These are phyloP conservation scores for Pholiota molesta DNA, from an alignment of 768 basidiomycete species.

Conservation along the genomic window DNA sequence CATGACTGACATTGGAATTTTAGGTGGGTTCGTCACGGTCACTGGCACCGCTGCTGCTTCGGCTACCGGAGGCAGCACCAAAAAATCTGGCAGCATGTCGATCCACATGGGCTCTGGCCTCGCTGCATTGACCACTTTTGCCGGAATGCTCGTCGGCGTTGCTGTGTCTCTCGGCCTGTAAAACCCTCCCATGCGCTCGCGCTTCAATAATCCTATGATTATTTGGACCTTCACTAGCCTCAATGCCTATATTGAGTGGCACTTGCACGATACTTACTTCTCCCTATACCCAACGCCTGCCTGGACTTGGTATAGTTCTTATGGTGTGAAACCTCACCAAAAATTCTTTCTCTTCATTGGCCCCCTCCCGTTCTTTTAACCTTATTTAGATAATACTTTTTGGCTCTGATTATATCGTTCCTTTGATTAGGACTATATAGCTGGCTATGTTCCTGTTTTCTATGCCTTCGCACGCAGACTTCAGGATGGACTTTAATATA, in stretches of 20 bases:
- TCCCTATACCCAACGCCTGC: conserved; percentile 1
- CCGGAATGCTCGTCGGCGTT: conserved; percentile 8
- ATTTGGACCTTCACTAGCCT: neutral
- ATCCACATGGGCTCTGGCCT: neutral
- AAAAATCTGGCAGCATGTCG: conserved; percentile 2
- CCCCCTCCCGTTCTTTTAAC: neutral
- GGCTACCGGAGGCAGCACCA: conserved; percentile 4
- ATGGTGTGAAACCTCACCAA: neutral
- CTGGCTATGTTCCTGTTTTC: neutral
- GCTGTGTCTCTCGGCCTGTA: neutral
- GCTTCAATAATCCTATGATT: neutral
- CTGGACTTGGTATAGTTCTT: neutral
- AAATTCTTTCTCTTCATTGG: neutral
- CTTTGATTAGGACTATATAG: neutral
- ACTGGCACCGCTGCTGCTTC: conserved; percentile 14
- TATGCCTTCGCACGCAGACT: neutral
- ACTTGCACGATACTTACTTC: conserved; percentile 1
- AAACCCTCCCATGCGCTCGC: neutral
- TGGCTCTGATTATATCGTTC: neutral
- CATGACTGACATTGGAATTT: neutral
- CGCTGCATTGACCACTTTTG: conserved; percentile 9
- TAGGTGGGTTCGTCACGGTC: conserved; percentile 17
- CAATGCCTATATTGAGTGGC: neutral
- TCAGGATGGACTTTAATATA: neutral
- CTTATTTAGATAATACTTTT: neutral